Conservation (phyloP, 768 basidiomycete genomes). For the Tricholoma bakamatsutake region DNA sequence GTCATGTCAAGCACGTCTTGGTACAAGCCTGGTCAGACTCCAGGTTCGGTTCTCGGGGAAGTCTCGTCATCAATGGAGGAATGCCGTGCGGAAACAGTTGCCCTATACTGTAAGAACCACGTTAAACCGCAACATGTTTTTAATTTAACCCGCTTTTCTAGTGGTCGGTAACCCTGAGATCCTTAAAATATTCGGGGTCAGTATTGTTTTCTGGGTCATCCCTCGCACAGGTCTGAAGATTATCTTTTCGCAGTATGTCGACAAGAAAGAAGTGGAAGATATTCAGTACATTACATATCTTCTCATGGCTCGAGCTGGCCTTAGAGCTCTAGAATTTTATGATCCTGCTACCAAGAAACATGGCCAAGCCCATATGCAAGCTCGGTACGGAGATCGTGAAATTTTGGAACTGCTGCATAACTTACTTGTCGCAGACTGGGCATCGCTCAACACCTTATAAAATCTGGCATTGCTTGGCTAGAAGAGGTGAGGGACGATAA, state of each 20-base stretch:
- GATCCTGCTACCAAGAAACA: slow-evolving; percentile 79
- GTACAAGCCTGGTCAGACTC: slow-evolving; percentile 86
- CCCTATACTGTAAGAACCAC: slow-evolving; percentile 59
- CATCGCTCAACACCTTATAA: slow-evolving; percentile 75
- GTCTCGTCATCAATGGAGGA: slow-evolving; percentile 91
- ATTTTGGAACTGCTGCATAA: neutral
- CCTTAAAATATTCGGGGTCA: slow-evolving; percentile 72
- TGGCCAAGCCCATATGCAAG: slow-evolving; percentile 89
- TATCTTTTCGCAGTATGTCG: slow-evolving; percentile 45
- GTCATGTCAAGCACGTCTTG: slow-evolving; percentile 53
- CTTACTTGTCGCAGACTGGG: slow-evolving; percentile 48
- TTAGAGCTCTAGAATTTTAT: slow-evolving; percentile 77
- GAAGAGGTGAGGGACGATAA: slow-evolving; percentile 57
- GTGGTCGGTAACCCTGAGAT: slow-evolving; percentile 75
- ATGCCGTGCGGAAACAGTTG: slow-evolving; percentile 87
- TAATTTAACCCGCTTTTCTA: slow-evolving; percentile 18
- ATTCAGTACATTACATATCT: slow-evolving; percentile 79
- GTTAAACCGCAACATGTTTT: neutral
- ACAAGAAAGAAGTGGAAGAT: slow-evolving; percentile 65
- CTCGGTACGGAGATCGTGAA: slow-evolving; percentile 44
- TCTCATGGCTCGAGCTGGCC: slow-evolving; percentile 79
- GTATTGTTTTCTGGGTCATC: slow-evolving; percentile 14
- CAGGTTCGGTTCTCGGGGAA: slow-evolving; percentile 77
- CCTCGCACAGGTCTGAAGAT: neutral
- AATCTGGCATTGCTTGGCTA: slow-evolving; percentile 61